These are phyloP conservation scores for Selaginella moellendorffii DNA, from an alignment of 75 land plant species.

Conservation along the genomic window DNA sequence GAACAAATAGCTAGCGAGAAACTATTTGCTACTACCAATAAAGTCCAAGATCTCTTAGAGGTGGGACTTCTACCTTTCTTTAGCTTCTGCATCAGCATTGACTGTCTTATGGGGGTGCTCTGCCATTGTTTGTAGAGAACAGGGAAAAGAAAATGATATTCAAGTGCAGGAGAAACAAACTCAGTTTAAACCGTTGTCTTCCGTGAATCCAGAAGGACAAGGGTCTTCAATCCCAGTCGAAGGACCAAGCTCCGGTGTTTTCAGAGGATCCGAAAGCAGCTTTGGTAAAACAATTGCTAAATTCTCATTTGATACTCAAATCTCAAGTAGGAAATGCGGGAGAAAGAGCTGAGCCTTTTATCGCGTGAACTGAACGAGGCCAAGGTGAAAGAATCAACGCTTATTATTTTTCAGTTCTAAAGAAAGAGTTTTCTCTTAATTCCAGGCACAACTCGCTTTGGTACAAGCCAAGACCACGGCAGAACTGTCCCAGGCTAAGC, in stretches of 20 bases:
- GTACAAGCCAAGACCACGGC: conserved; percentile 45
- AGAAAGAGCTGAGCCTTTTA: conserved; percentile 13
- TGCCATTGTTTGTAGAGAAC: background rate
- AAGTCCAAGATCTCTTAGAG: background rate
- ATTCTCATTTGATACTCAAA: background rate
- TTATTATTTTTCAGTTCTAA: background rate
- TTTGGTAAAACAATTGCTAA: background rate
- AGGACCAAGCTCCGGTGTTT: too few species aligned
- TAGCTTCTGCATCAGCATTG: background rate
- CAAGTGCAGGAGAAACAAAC: background rate
- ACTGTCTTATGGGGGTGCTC: background rate
- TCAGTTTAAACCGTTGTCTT: background rate
- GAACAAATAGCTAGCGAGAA: background rate
- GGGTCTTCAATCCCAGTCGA: background rate
- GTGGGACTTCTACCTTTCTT: background rate
- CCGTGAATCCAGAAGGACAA: background rate
- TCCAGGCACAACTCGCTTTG: conserved; percentile 28
- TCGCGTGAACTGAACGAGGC: conserved; percentile 27
- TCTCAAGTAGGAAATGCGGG: conserved; percentile 12
- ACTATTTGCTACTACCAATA: background rate
- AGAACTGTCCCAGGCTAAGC: conserved; percentile 42
- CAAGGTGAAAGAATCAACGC: conserved; percentile 11
- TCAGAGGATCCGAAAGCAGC: background rate
- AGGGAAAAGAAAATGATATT: too few species aligned
- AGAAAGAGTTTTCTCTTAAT: background rate